phyloP scores from a whole-genome alignment of 2,329 filamentous ascomycete species.

The Ophiocordyceps polyrhachis-furcata region DNA sequence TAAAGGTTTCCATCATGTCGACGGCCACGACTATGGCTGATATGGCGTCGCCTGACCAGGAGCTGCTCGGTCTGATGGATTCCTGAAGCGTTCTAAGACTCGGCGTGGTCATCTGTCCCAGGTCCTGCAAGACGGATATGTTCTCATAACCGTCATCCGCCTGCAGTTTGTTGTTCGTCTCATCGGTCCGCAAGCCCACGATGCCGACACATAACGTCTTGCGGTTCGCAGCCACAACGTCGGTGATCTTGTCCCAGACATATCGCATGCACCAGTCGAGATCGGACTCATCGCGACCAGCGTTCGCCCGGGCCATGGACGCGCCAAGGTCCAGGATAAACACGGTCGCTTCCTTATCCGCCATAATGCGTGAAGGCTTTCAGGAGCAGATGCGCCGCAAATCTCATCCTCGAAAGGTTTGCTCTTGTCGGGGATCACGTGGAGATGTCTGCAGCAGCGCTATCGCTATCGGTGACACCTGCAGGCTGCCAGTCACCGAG shows the following conservation, averaged over 20 bases:
- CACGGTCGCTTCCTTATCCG: slow-evolving; percentile 79
- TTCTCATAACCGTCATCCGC: slow-evolving; percentile 60
- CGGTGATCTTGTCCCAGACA: slow-evolving; percentile 76
- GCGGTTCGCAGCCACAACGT: slow-evolving; percentile 47
- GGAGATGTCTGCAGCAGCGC: too few relatives aligned
- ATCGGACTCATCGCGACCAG: slow-evolving; percentile 58
- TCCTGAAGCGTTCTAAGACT: slow-evolving; percentile 47
- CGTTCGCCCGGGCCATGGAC: slow-evolving; percentile 60
- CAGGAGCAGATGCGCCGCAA: too few relatives aligned
- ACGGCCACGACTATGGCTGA: slow-evolving; percentile 76
- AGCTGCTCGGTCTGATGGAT: slow-evolving; percentile 47
- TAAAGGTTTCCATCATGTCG: slow-evolving; percentile 65
- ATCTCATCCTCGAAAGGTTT: too few relatives aligned
- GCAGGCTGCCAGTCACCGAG: too few relatives aligned
- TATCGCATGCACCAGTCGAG: slow-evolving; percentile 83
- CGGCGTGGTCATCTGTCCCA: slow-evolving; percentile 41
- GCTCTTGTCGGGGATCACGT: too few relatives aligned
- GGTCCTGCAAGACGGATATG: slow-evolving; percentile 60
- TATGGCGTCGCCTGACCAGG: slow-evolving; percentile 59
- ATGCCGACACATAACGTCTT: slow-evolving; percentile 58
- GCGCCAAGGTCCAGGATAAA: slow-evolving; percentile 78
- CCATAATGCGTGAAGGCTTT: slow-evolving; percentile 39
- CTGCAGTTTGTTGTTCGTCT: slow-evolving; percentile 48
- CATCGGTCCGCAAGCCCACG: slow-evolving; percentile 65
- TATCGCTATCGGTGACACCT: too few relatives aligned